Base-by-base conservation (phyloP, 2,329 filamentous ascomycete genomes). In the Helicocarpus griseus region DNA sequence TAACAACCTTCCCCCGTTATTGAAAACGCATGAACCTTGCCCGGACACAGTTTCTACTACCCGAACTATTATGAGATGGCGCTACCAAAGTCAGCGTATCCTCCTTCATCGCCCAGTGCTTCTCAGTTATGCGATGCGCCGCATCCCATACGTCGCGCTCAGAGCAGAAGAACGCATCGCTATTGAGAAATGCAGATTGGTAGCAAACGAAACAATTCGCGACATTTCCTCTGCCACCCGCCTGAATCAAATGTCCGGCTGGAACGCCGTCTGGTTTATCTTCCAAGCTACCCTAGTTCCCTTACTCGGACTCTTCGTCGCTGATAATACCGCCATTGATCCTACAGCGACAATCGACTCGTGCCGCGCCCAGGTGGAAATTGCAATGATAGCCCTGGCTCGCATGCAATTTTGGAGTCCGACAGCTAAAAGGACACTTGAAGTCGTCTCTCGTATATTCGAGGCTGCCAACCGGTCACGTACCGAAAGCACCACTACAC, bases 231-330 rank as follows among this genome's bases (percentile, higher is more conserved):
- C 75, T 21, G 84, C 86, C 56, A 88, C 85, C 71, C 79, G 79
- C 43, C 78, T 81, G 43, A 86, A 87, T 62, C 81, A 89, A 62
- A 86, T 90, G 70, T 81, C 81, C 0, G 86, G 86, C 7, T 90
- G 86, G 86, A 87, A 88, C 63, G 86, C 83, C 0, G 85, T 87
- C 2, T 89, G 86, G 85, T 85, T 89, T 67, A 77, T 87, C 53
- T 90, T 88, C 69, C 86, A 90, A 65, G 85, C 86, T 0, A 81
- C 81, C 56, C 87, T 90, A 82, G 82, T 90, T 7, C 86, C 86
- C 0, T 76, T 91, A 1, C 78, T 91, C 9, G 85, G 80, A 21
- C 73, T 90, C 11, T 88, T 89, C 64, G 63, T 69, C 33, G 65
- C 65, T 17, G 66, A 69, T 51, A 58, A 57, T 22, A 68, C 65